Base-by-base conservation (phyloP, 208 protist genomes). In the Leishmania amazonensis region DNA sequence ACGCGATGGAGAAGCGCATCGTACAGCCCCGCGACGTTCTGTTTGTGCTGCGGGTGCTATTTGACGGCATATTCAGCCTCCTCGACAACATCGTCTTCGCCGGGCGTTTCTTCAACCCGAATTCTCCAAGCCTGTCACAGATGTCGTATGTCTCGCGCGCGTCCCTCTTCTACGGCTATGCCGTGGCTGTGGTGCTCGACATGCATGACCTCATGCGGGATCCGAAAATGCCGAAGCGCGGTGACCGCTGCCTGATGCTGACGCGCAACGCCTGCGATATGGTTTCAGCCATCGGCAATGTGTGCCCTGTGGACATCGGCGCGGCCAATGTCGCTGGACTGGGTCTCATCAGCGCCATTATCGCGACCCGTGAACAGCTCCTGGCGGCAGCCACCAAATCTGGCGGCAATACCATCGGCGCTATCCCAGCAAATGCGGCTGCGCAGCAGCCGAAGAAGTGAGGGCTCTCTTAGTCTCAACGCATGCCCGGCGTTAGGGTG, bases 31-130 rank as follows among this genome's bases (percentile, higher is more conserved):
- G 91, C 45, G 91, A 94, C 45, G 79, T 94, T 13, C 64, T 97
- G 71, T 92, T 81, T 75, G 64, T 97, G 15, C 70, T 91, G 73
- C 91, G 90, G 53, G 84, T 96, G 31, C 62, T 94, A 47, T 92
- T 89, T 47, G 94, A 97, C 76, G 87, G 87, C 54, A 77, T 96
- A 77, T 97, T 97, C 87, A 93, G 90, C 68, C 54, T 93, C 7
- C 81, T 91, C 35, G 93, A 97, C 81, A 97, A 97, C 85, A 84
- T 95, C 78, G 89, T 92, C 1, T 97, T 90, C 74, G 15, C 91
- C 57, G 91, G 90, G 42, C 78, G 83, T 24, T 93, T 94, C 84
- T 83, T 87, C 76, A 53, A 80, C 47, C 79, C 79, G n/a, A 47
- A 83, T 65, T 82, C 80, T 42, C 31, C 74, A 13, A 47, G 86